Conservation (phyloP, 805 yeast species). For the Saturnispora silvae region DNA sequence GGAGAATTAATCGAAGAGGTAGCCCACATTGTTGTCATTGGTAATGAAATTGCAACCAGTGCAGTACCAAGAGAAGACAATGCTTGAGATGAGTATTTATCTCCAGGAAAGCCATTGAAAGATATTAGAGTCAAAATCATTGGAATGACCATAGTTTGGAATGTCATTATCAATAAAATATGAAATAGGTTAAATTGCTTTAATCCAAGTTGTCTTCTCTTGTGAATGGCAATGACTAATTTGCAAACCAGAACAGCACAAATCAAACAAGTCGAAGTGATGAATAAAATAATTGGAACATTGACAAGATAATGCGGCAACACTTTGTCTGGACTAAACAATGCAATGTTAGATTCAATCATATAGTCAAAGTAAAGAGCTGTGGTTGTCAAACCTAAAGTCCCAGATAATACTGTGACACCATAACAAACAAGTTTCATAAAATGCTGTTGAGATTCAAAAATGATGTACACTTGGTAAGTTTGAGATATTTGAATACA, state of each 20-base stretch:
- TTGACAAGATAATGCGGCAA: conserved; percentile 32
- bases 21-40: conserved; percentile 87
- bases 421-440: conserved; percentile 31
- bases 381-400: conserved; percentile 43
- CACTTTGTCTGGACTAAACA: conserved; percentile 15
- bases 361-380: conserved; percentile 50
- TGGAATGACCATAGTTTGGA: conserved; percentile 77
- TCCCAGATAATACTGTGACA: conserved; percentile 29
- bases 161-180: conserved; percentile 66
- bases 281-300: conserved; percentile 52
- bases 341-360: conserved; percentile 32
- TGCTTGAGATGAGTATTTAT: conserved; percentile 24
- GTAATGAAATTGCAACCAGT: conserved; percentile 61
- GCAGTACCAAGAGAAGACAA: conserved; percentile 46
- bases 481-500: conserved; percentile 56
- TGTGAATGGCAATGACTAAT: conserved; percentile 53
- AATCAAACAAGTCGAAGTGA: conserved; percentile 55
- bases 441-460: conserved; percentile 39
- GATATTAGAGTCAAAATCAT: conserved; percentile 54
- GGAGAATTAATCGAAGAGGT: conserved; percentile 46
- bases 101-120: conserved; percentile 16
- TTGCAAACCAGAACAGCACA: conserved; percentile 54
- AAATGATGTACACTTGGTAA: conserved; percentile 64
- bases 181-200: conserved; percentile 78
- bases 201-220: conserved; percentile 68